Conservation (phyloP, 768 basidiomycete species). For the Leccinum subtestaceum region DNA sequence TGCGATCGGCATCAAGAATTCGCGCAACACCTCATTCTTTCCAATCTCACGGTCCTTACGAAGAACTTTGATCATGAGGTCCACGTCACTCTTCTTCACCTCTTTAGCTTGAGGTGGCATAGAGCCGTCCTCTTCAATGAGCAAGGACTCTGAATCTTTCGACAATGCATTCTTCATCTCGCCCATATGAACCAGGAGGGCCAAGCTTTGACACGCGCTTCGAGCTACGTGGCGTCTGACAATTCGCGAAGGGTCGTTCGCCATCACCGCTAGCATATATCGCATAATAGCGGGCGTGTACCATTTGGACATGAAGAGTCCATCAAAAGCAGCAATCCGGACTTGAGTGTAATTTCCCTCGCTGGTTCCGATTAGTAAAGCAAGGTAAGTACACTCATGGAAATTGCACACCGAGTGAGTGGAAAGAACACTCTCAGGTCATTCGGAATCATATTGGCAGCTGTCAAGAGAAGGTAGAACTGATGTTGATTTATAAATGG, state of each 20-base stretch:
- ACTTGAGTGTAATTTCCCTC: conserved; percentile 94
- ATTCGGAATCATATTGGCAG: conserved; percentile 74
- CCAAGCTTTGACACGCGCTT: conserved; percentile 81
- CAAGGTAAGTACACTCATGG: neutral
- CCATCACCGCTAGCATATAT: conserved; percentile 85
- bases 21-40: conserved; percentile 73
- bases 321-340: conserved; percentile 91
- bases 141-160: conserved; percentile 72
- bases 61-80: conserved; percentile 81
- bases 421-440: conserved; percentile 80
- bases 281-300: conserved; percentile 79
- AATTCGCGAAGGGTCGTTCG: conserved; percentile 76
- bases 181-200: conserved; percentile 83
- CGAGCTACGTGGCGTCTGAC: conserved; percentile 87
- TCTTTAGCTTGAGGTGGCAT: conserved; percentile 68
- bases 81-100: conserved; percentile 78
- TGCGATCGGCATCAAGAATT: conserved; percentile 77
- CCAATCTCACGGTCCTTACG: conserved; percentile 85
- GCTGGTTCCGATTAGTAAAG: conserved; percentile 39
- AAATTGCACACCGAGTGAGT: conserved; percentile 69
- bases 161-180: conserved; percentile 70
- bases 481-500: conserved; percentile 29
- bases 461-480: conserved; percentile 78
- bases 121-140: conserved; percentile 86
- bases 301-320: conserved; percentile 87